Conservation (phyloP, 805 yeast species). For the Ogataea nitratoaversa region DNA sequence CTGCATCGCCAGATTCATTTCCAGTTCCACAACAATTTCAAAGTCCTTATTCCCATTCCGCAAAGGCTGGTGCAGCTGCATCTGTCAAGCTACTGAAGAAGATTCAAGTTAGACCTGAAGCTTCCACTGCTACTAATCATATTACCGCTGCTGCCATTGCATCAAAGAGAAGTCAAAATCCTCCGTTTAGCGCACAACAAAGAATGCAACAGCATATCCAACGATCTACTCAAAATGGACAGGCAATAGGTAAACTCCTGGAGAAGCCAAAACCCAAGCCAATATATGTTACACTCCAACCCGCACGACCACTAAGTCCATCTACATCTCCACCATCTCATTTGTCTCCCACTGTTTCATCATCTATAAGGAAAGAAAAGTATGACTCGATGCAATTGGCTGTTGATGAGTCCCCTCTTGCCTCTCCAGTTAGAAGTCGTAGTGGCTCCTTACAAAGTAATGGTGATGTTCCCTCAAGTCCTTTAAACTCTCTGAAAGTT, state of each 20-base stretch:
- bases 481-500: constrained; percentile 27
- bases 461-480: constrained; percentile 24
- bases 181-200: constrained; percentile 30
- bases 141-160: constrained; percentile 23
- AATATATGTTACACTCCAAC: constrained; percentile 5
- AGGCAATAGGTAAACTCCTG: constrained; percentile 24
- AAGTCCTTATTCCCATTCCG: constrained; percentile 11
- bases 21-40: constrained; percentile 11
- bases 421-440: constrained; percentile 12
- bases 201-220: constrained; percentile 33
- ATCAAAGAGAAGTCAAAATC: constrained; percentile 12
- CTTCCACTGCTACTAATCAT: constrained; percentile 7
- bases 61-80: constrained; percentile 25
- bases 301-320: neutral
- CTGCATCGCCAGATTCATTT: constrained; percentile 6
- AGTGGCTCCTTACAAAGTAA: constrained; percentile 21
- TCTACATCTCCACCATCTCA: neutral
- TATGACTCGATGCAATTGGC: neutral
- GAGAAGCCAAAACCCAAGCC: constrained; percentile 24
- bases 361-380: neutral
- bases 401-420: constrained; percentile 2
- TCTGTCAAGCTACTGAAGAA: constrained; percentile 15
- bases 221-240: constrained; percentile 29
- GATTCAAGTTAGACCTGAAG: neutral
- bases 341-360: neutral